Evolutionary conservation across 108 stramenopile species (phyloP).

Genomic region (Discostella pseudostelligera): DNA sequence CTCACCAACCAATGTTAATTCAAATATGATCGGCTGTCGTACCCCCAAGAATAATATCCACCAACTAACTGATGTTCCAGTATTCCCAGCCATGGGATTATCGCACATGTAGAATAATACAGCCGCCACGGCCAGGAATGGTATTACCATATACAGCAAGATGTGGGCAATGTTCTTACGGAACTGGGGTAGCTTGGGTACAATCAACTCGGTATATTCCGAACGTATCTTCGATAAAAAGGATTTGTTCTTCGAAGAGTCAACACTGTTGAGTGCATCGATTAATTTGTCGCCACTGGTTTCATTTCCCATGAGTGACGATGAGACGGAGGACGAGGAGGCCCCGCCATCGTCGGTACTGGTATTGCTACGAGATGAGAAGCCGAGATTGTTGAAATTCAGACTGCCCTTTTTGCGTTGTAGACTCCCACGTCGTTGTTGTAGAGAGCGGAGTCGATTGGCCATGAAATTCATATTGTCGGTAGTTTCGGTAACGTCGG

Average conservation of each 20-base stretch:
- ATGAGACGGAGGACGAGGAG: not conserved
- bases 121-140: slow-evolving; percentile 22
- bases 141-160: slow-evolving; percentile 31
- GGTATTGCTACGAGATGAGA: not conserved
- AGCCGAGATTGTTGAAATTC: too few relatives aligned
- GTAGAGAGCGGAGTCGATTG: slow-evolving; percentile 1
- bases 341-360: not conserved
- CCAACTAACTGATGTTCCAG: slow-evolving; percentile 42
- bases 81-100: slow-evolving; percentile 44
- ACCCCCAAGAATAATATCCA: slow-evolving; percentile 39
- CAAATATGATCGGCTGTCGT: slow-evolving; percentile 36
- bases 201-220: slow-evolving; percentile 37
- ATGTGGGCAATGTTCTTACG: slow-evolving; percentile 11
- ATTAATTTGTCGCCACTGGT: slow-evolving; percentile 45
- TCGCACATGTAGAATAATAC: slow-evolving; percentile 43
- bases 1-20: slow-evolving; percentile 28
- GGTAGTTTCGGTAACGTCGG: slow-evolving; percentile 13
- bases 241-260: slow-evolving; percentile 60
- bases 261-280: slow-evolving; percentile 73
- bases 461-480: slow-evolving; percentile 13
- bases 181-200: slow-evolving; percentile 25
- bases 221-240: slow-evolving; percentile 53
- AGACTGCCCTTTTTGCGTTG: not conserved
- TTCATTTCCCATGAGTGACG: not conserved
- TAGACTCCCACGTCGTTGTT: not conserved